Evolutionary conservation across 2,329 filamentous ascomycete species (phyloP), one percentile per base, ranked within the genome.

Genomic region (Sporothrix luriei): DNA sequence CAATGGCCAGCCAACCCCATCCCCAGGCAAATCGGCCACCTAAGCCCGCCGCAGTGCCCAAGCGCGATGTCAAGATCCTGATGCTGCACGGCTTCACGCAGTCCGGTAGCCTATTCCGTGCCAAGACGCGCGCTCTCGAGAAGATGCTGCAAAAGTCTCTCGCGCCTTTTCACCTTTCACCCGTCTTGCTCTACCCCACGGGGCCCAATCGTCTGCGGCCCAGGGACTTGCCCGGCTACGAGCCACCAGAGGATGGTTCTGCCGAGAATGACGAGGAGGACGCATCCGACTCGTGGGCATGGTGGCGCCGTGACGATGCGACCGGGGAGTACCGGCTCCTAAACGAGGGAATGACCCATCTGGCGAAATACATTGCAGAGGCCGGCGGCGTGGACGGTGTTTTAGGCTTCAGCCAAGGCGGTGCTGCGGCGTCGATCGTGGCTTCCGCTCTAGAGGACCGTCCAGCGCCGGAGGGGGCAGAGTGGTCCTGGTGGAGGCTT

Each of bases 71-170:
- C 70, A 92, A 89, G 79, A 89, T 94, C 73, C 83, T 94, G 57
- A 92, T 93, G 90, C 84, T 94, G 38, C 91, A 94, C 76, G 91
- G 94, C 79, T 97, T 89, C 85, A 97, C 94, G 9, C 94, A 98
- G 83, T 96, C 92, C 38, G 93, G 94, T 4, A 80, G 89, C 4
- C 83, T 93, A 73, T 97, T 97, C 86, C 90, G 88, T 78, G 87
- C 90, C 78, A 97, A 97, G 82, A 96, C 92, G 59, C 91, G 93
- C 78, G 92, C 92, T 13, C 84, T 97, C 1, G 88, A 93, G 75
- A 97, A 97, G 79, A 83, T 90, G 68, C 85, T 97, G 70, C 79
- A 83, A 71, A 97, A 97, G 77, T 82, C 87, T 38, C 90, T 97
- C 73, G 79, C 85, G 1, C 85, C 89, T 57, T 80, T 85, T 69